Percentiles rank a stretch among this genome's conserved stretches.
These are phyloP conservation scores for Aspergillus fijiensis DNA, from an alignment of 2,329 filamentous ascomycete genomes.

Conservation along the genomic window DNA sequence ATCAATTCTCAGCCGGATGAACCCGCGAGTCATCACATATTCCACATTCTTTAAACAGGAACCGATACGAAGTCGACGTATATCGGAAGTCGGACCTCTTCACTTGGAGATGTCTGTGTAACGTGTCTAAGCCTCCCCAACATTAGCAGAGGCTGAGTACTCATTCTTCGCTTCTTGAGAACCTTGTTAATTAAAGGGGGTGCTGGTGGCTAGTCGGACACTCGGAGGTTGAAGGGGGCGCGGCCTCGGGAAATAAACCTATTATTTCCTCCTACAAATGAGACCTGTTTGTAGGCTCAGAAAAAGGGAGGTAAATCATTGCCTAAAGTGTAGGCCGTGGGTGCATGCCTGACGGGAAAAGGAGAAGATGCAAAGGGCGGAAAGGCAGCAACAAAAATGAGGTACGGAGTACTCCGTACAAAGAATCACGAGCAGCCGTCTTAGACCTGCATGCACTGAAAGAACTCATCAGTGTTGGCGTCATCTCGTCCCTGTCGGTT, in stretches of 20 bases:
- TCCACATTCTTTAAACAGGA: background rate
- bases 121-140: background rate
- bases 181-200: background rate
- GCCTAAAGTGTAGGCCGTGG: background rate
- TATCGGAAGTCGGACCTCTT: background rate
- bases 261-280: background rate
- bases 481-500: slow-evolving; percentile 13
- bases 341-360: background rate
- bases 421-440: background rate
- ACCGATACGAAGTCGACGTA: background rate
- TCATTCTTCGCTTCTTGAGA: background rate
- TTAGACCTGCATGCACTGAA: background rate
- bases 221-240: background rate
- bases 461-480: slow-evolving; percentile 15
- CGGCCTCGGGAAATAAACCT: background rate
- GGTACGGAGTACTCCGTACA: background rate
- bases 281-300: background rate
- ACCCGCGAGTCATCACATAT: background rate
- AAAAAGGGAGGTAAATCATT: background rate
- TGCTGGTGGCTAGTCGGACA: background rate
- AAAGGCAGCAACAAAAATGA: background rate
- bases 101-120: background rate
- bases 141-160: background rate
- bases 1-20: background rate
- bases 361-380: background rate